Evolutionary conservation across 2,329 filamentous ascomycete genomes (phyloP).

Genomic region (Claviceps paspali): DNA sequence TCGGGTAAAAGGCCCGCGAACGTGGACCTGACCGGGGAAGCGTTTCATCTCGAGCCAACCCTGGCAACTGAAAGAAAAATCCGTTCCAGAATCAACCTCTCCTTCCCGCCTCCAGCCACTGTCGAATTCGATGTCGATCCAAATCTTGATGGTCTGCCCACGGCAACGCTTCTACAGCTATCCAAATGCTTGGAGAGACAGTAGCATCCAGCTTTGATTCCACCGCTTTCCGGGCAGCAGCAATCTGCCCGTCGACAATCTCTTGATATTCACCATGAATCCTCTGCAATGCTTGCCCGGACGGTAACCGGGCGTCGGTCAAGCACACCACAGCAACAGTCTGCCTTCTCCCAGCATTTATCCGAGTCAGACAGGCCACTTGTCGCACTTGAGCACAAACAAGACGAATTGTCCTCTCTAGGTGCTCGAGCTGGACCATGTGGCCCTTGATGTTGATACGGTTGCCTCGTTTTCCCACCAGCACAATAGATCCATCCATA

Average conservation of each 20-base stretch:
- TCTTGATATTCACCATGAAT: not conserved
- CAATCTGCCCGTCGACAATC: not conserved
- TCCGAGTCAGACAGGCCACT: slow-evolving; percentile 1
- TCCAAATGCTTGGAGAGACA: not conserved
- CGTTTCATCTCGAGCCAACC: too few species aligned
- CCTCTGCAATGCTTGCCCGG: not conserved
- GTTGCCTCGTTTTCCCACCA: slow-evolving; percentile 1
- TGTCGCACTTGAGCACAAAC: not conserved
- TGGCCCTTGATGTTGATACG: slow-evolving; percentile 1
- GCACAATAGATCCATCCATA: not conserved
- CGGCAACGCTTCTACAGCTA: slow-evolving; percentile 1
- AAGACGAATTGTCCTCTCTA: not conserved
- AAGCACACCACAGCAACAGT: slow-evolving; percentile 3
- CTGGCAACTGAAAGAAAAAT: too few species aligned
- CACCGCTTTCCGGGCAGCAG: not conserved
- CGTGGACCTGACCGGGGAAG: too few species aligned
- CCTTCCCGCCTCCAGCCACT: not conserved
- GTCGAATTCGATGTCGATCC: not conserved
- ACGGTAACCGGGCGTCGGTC: not conserved
- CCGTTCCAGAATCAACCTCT: too few species aligned
- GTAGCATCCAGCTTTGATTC: not conserved
- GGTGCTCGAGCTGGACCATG: not conserved
- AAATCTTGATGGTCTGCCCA: not conserved
- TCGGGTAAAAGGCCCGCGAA: too few species aligned
- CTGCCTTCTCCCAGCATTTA: slow-evolving; percentile 1